Percentiles rank a stretch among this genome's conserved stretches.
Conservation (phyloP, 2,329 filamentous ascomycete species). For the Aspergillus brunneoviolaceus region DNA sequence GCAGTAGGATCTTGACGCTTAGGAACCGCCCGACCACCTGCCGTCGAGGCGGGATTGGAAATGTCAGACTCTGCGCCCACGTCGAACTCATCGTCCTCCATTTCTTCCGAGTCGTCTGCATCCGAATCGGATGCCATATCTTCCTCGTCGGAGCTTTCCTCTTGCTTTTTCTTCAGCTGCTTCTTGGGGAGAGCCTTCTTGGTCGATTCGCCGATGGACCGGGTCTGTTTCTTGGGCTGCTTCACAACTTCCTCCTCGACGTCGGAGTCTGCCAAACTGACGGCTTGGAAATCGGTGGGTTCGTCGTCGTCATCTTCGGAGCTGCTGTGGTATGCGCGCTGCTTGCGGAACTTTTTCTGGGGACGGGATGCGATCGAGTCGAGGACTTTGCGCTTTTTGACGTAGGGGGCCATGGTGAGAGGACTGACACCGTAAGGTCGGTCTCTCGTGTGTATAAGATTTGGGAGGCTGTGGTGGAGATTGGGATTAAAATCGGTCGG, state of each 20-base stretch:
- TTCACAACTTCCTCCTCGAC: conserved; percentile 30
- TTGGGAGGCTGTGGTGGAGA: conserved; percentile 15
- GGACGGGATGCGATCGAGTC: conserved; percentile 56
- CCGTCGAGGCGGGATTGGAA: conserved; percentile 45
- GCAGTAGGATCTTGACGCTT: conserved; percentile 91
- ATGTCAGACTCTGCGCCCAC: conserved; percentile 40
- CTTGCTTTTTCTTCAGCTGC: conserved; percentile 15
- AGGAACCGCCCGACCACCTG: conserved; percentile 37
- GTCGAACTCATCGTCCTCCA: conserved; percentile 21
- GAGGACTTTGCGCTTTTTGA: conserved; percentile 59
- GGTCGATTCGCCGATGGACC: conserved; percentile 22
- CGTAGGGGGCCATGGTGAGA: conserved; percentile 30
- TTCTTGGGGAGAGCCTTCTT: conserved; percentile 7
- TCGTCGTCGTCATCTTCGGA: conserved; percentile 55
- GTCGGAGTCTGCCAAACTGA: conserved; percentile 51
- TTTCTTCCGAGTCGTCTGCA: conserved; percentile 29
- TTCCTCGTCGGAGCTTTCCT: conserved; percentile 19
- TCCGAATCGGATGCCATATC: conserved; percentile 6
- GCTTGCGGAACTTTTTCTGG: conserved; percentile 62
- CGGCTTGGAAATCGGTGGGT: conserved; percentile 49
- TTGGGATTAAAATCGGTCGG: conserved; percentile 1
- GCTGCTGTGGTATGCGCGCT: conserved; percentile 62
- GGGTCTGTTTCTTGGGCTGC: conserved; percentile 23
- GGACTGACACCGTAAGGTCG: conserved; percentile 32
- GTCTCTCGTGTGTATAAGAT: background rate